Evolutionary conservation across 1,284 basidiomycete genomes (phyloP), one percentile per base, ranked within the genome.

Genomic region (Thecaphora thlaspeos): DNA sequence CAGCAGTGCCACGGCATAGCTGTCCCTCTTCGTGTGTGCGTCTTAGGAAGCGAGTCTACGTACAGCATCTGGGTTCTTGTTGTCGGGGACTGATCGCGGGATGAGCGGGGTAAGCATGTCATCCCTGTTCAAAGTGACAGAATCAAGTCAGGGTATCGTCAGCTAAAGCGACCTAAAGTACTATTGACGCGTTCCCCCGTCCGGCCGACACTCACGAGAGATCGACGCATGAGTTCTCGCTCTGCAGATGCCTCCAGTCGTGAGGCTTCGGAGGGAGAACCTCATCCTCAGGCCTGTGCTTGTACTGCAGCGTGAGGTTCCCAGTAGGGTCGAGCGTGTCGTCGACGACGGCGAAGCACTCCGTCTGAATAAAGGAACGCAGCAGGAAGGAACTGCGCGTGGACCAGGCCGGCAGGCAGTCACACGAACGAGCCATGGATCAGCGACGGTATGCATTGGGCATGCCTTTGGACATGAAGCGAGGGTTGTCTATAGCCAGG

Each of bases 341-440:
- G 32, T 68, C 64, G 44, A 60, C 44, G 14, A 59, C 59, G 7
- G 54, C 39, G 30, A 62, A 70, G 34, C 68, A 70, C 0, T 46
- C 22, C 17, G 55, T 64, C 56, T 55, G 55, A 49, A 70, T 62
- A 21, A 40, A 46, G 4, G 56, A 55, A 17, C 68, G 60, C 15
- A 70, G 41, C 41, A 60, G 36, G 57, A 62, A 66, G 19, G 32
- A 34, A 15, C 32, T 34, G 9, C 12, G 15, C 10, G 10, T 8
- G 17, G 15, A 14, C 15, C 7, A 34, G 32, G 32, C 7, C 28
- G 14, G 28, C 28, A 30, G 8, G 14, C 7, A 14, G 8, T 8
- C 7, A 14, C 7, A 30, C 8, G 14, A 30, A 30, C 7, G 7
- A 14, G 28, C 7, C 28, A 30, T 8, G 28, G 28, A 14, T 30